phyloP scores from a whole-genome alignment of 371 early-diverging fungal species.

The Mucor plumbeus region DNA sequence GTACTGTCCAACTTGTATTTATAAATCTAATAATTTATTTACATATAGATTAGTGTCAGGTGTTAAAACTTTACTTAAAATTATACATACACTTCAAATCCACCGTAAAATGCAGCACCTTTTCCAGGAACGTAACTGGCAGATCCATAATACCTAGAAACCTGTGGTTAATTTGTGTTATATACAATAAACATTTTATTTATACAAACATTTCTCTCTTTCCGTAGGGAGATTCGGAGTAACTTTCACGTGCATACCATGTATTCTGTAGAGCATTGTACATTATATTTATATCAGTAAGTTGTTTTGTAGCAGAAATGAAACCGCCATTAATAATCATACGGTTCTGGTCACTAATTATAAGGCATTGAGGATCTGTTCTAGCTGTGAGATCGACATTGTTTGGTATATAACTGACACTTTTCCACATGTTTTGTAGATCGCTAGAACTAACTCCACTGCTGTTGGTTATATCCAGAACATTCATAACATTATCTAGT shows the following conservation, averaged over 20 bases:
- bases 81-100: constrained; percentile 8
- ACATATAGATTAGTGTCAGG: not conserved
- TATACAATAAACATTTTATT: not conserved
- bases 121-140: constrained; percentile 9
- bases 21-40: not conserved
- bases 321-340: constrained; percentile 7
- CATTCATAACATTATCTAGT: not conserved
- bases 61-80: not conserved
- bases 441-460: not conserved
- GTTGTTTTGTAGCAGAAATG: not conserved
- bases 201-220: constrained; percentile 9
- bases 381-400: not conserved
- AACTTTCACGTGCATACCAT: not conserved
- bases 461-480: constrained; percentile 3
- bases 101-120: constrained; percentile 15
- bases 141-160: constrained; percentile 8
- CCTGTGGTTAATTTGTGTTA: not conserved
- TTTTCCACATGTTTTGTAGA: not conserved
- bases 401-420: not conserved
- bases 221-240: constrained; percentile 1
- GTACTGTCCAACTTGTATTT: not conserved
- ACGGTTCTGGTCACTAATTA: not conserved
- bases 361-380: constrained; percentile 2
- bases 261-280: not conserved
- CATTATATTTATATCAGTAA: not conserved